phyloP scores from a whole-genome alignment of 176 grass and related monocot genomes.

The Carex littledalei region DNA sequence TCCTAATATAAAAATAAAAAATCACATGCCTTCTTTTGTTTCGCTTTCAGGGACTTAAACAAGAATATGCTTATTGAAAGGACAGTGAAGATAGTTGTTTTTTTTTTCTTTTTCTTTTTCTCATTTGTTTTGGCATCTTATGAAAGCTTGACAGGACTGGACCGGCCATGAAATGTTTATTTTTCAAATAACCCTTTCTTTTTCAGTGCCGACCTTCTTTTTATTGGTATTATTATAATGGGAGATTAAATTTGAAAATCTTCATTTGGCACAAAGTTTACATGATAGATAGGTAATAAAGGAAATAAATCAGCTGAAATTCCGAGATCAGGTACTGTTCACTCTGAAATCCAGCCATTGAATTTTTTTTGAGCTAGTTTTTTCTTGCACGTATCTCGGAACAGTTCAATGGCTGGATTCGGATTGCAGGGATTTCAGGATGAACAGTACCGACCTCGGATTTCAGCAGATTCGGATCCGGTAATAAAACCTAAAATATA shows the following conservation, averaged over 20 bases:
- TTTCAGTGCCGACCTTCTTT: not conserved
- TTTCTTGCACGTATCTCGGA: no score
- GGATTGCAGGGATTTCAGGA: no score
- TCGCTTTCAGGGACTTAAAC: not conserved
- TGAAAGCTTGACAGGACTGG: not conserved
- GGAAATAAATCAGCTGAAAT: no score
- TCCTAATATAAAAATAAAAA: no score
- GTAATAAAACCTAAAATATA: no score
- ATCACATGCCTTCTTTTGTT: not conserved
- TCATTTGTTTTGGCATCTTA: not conserved
- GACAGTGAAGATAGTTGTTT: not conserved
- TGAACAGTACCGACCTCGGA: no score
- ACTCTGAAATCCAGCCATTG: no score
- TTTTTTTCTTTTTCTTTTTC: not conserved
- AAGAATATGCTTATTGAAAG: not conserved
- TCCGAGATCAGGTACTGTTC: no score
- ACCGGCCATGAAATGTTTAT: not conserved
- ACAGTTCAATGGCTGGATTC: no score
- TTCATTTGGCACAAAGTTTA: not conserved
- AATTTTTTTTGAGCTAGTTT: no score
- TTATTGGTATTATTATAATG: not conserved
- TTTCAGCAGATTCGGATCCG: no score
- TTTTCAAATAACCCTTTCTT: not conserved
- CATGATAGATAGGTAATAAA: no score
- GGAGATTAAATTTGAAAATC: not conserved